These are phyloP conservation scores for Rhizophora mangle DNA, from an alignment of 345 rosid species.

Conservation along the genomic window DNA sequence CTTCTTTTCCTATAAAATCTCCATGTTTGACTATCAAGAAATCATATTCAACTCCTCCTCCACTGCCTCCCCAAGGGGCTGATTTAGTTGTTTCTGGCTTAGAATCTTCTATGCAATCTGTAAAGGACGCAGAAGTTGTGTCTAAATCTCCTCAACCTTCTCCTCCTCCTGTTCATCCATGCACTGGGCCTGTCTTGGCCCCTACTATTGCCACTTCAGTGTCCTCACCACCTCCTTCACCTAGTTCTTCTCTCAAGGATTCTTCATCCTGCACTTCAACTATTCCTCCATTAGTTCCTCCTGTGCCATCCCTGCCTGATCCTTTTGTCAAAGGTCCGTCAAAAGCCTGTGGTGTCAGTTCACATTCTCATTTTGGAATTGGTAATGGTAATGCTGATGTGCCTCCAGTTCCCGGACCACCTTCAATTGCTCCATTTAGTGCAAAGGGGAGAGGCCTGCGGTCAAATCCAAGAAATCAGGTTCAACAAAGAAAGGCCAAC, in stretches of 20 bases:
- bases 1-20: conserved; percentile 12
- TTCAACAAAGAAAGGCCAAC: conserved; percentile 58
- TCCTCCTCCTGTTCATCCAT: conserved; percentile 41
- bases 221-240: conserved; percentile 33
- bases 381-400: conserved; percentile 34
- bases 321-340: conserved; percentile 36
- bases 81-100: neutral
- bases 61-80: conserved; percentile 1
- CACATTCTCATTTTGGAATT: conserved; percentile 33
- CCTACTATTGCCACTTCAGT: conserved; percentile 21
- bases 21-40: conserved; percentile 10
- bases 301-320: conserved; percentile 65
- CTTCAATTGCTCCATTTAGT: conserved; percentile 34
- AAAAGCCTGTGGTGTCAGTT: conserved; percentile 18
- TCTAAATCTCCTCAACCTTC: conserved; percentile 51
- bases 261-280: conserved; percentile 18
- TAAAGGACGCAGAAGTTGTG: conserved; percentile 15
- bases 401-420: conserved; percentile 73
- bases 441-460: conserved; percentile 54
- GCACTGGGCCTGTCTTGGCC: conserved; percentile 23
- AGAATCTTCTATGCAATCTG: conserved; percentile 22
- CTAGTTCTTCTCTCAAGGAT: conserved; percentile 22
- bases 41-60: conserved; percentile 20
- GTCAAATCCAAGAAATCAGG: conserved; percentile 38
- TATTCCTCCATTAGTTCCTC: conserved; percentile 19